These are phyloP conservation scores for Amphirosellinia nigrospora DNA, from an alignment of 495 filamentous ascomycete genomes.

Conservation along the genomic window DNA sequence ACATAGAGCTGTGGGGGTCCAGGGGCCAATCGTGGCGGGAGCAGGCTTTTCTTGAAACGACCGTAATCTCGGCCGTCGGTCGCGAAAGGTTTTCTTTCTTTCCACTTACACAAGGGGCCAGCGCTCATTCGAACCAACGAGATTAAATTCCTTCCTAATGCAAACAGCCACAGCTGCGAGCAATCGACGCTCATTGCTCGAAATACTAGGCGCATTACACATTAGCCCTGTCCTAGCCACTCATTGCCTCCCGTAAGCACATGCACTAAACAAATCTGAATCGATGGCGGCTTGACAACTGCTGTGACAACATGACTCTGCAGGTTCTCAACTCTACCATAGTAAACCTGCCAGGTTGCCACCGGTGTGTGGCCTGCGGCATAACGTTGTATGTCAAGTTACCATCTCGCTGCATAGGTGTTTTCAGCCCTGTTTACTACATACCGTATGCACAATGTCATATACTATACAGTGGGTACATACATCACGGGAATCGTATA, in stretches of 20 bases:
- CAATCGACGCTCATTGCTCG: neutral
- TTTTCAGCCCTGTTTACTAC: neutral
- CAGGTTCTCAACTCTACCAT: slow-evolving; percentile 5
- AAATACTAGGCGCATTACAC: neutral
- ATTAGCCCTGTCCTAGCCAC: neutral
- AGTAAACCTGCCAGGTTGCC: neutral
- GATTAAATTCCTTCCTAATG: neutral
- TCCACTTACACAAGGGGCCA: neutral
- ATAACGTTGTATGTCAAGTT: too few species aligned
- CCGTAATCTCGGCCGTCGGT: slow-evolving; percentile 27
- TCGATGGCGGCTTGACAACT: slow-evolving; percentile 2
- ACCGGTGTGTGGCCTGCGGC: neutral
- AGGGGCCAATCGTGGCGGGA: slow-evolving; percentile 5
- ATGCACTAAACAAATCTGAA: slow-evolving; percentile 8
- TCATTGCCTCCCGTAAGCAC: slow-evolving; percentile 2
- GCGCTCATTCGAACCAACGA: slow-evolving; percentile 10
- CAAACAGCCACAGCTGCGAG: slow-evolving; percentile 2
- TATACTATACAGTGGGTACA: neutral
- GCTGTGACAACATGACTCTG: neutral
- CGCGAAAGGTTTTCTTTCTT: neutral
- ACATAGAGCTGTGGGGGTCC: neutral
- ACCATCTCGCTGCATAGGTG: too few species aligned
- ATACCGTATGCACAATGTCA: neutral
- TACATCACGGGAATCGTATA: neutral
- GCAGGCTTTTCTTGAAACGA: slow-evolving; percentile 26